Conservation (phyloP, 2,329 filamentous ascomycete species). For the Fusarium mexicanum region DNA sequence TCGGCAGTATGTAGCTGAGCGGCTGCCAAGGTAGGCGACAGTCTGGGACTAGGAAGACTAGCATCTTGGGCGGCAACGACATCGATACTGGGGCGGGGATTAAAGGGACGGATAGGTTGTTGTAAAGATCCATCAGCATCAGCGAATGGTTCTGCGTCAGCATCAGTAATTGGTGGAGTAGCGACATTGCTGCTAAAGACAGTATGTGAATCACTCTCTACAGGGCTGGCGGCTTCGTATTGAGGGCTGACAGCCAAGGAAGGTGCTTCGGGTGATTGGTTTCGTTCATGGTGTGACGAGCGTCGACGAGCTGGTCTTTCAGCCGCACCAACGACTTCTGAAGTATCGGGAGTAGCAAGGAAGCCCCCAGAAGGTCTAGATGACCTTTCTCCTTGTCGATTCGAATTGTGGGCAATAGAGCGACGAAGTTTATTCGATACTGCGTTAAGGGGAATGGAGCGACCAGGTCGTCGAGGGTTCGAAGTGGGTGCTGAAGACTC, state of each 20-base stretch:
- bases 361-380: slow-evolving; percentile 45
- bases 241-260: slow-evolving; percentile 50
- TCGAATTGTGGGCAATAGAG: slow-evolving; percentile 45
- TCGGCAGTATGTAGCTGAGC: slow-evolving; percentile 62
- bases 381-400: slow-evolving; percentile 41
- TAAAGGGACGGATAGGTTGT: slow-evolving; percentile 57
- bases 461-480: slow-evolving; percentile 40
- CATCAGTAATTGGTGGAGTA: slow-evolving; percentile 79
- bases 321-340: slow-evolving; percentile 52
- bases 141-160: slow-evolving; percentile 70
- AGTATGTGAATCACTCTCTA: slow-evolving; percentile 65
- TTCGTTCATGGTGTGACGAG: slow-evolving; percentile 53
- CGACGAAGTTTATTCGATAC: slow-evolving; percentile 50
- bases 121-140: slow-evolving; percentile 62
- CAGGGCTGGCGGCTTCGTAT: slow-evolving; percentile 62
- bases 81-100: slow-evolving; percentile 67
- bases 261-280: slow-evolving; percentile 57
- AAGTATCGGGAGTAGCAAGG: slow-evolving; percentile 68
- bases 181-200: slow-evolving; percentile 72
- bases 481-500: slow-evolving; percentile 35
- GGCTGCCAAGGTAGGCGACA: slow-evolving; percentile 90
- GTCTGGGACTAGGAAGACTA: slow-evolving; percentile 90
- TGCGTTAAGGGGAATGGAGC: slow-evolving; percentile 44
- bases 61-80: slow-evolving; percentile 83
- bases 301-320: slow-evolving; percentile 54